A percentile compares a stretch with the other conserved stretches of the same genome.
Evolutionary conservation across 345 rosid species (phyloP).

Genomic region (Odontarrhena argentea): DNA sequence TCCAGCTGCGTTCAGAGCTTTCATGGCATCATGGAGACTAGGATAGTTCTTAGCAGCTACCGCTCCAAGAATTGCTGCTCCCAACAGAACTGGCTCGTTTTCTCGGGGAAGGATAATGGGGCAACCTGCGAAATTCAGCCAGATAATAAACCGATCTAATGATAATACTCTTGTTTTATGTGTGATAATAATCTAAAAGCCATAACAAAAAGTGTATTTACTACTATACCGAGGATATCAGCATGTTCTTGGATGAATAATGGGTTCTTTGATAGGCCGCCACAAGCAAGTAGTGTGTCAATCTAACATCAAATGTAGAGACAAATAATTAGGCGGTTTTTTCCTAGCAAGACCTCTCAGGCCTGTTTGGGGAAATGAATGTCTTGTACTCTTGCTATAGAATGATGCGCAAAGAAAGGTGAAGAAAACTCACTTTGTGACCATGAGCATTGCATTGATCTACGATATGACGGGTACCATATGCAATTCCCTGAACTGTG

Average conservation of each 20-base stretch:
- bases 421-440: constrained; percentile 61
- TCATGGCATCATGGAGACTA: constrained; percentile 81
- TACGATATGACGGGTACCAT: constrained; percentile 89
- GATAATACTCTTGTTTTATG: background rate
- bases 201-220: constrained; percentile 8
- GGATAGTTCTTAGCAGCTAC: constrained; percentile 77
- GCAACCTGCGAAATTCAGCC: constrained; percentile 58
- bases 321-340: constrained; percentile 12
- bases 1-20: constrained; percentile 82
- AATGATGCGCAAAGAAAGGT: background rate
- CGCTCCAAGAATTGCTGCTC: constrained; percentile 93
- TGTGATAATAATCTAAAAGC: too few species aligned
- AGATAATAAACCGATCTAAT: background rate
- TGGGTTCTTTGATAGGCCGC: constrained; percentile 78
- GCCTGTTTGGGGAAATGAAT: background rate
- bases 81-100: constrained; percentile 83
- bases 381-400: constrained; percentile 9
- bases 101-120: constrained; percentile 88
- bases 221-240: constrained; percentile 66
- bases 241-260: constrained; percentile 87
- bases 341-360: background rate
- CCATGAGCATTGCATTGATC: constrained; percentile 94
- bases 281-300: constrained; percentile 83
- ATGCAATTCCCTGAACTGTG: constrained; percentile 80
- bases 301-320: constrained; percentile 53